Percentiles rank a stretch among this genome's conserved stretches.
Evolutionary conservation across 2,329 filamentous ascomycete species (phyloP).

Genomic region (Talaromyces sp.): DNA sequence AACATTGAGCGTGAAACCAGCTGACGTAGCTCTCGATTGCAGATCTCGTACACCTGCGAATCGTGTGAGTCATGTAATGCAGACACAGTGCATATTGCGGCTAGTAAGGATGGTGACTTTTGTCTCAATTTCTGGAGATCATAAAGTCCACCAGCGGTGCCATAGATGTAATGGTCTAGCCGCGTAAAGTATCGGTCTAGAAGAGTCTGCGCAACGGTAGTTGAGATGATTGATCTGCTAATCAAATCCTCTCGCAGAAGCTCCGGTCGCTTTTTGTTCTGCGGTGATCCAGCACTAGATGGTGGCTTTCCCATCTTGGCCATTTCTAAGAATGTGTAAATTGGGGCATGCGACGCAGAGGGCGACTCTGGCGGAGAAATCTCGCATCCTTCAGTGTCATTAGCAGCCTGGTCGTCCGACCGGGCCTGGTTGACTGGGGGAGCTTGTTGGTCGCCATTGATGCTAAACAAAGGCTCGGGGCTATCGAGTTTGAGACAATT

Average conservation of each 20-base stretch:
- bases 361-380: conserved; percentile 37
- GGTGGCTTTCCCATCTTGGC: conserved; percentile 35
- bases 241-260: conserved; percentile 41
- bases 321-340: conserved; percentile 39
- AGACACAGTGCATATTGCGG: conserved; percentile 48
- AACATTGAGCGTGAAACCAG: conserved; percentile 50
- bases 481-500: conserved; percentile 36
- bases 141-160: conserved; percentile 43
- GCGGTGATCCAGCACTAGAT: conserved; percentile 30
- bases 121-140: conserved; percentile 41
- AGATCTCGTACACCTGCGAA: conserved; percentile 34
- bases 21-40: conserved; percentile 47
- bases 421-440: conserved; percentile 1
- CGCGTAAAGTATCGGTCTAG: conserved; percentile 44
- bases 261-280: conserved; percentile 25
- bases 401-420: not conserved
- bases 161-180: conserved; percentile 51
- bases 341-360: conserved; percentile 36
- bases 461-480: conserved; percentile 21
- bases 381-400: conserved; percentile 39
- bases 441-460: conserved; percentile 10
- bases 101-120: conserved; percentile 44
- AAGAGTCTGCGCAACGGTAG: conserved; percentile 45
- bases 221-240: conserved; percentile 42
- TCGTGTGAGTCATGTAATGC: conserved; percentile 44